Base-by-base conservation (phyloP, 139 green algal genomes). In the Eudorina sp. region DNA sequence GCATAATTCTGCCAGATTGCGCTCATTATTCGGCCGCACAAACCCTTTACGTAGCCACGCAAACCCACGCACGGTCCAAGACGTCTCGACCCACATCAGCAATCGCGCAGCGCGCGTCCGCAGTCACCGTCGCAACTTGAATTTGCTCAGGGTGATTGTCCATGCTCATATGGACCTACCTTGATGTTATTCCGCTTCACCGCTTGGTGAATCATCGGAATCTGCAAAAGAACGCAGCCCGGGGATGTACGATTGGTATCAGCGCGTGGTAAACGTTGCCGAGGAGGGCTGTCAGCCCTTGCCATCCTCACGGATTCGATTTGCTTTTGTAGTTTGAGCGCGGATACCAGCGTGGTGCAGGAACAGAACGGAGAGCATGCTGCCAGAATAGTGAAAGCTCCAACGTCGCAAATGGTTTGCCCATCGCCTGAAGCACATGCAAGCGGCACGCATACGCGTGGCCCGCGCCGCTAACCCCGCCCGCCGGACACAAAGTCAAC, bases 151-250 rank as follows among this genome's bases (percentile, higher is more conserved):
- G 25, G 72, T 13, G 5, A 66, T 18, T 29, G 18, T 34, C 3
- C 23, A 23, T 40, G 4, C 23, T 19, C 13, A 21, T 23, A 27
- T 6, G 23, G 14, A 29, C 76, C 19, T 60, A 86, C 80, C 60
- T 76, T 31, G 14, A 86, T 41, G 45, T 86, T 76, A 19, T 86
- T 86, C 1, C 13, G 6, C 41, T 86, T 86, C 40, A 76, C 60
- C 0, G 80, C 58, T 11, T 64, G 41, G 18, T 62, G 40, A 41
- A 86, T 25, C 14, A 25, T 3, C 27, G 7, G 11, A 4, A 86
- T 77, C 80, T 86, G 58, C 16, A 36, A 36, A 55, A 4, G 62
- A 19, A 38, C 48, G 48, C 48, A 55, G 48, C 48, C 9, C 11
- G 11, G 9, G 48, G 13, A 13, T 55, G 9, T 55, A 9, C 9